Percentiles rank a stretch among this genome's conserved stretches.
phyloP scores from a whole-genome alignment of 169 alveolate genomes.

The Plasmodium sp. region DNA sequence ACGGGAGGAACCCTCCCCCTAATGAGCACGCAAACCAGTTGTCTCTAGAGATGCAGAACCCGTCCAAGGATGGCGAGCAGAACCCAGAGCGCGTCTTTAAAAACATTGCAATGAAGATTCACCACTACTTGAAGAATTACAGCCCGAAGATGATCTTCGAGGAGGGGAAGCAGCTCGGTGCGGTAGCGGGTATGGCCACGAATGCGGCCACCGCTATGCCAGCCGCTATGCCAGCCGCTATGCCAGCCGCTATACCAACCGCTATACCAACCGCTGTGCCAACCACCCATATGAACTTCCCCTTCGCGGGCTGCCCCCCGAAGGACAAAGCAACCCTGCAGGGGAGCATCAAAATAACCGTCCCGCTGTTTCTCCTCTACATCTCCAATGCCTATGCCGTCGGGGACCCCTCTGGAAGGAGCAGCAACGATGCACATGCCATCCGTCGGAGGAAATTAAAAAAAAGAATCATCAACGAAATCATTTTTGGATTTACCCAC shows the following conservation, averaged over 20 bases:
- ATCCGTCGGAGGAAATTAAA: not conserved
- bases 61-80: not conserved
- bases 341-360: not conserved
- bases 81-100: not conserved
- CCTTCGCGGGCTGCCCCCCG: not conserved
- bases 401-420: not conserved
- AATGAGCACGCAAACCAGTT: not conserved
- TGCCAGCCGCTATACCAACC: not conserved
- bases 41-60: not conserved
- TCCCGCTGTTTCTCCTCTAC: not conserved
- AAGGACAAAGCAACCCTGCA: not conserved
- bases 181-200: not conserved
- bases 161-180: not conserved
- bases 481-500: not conserved
- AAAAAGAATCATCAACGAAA: slow-evolving; percentile 11
- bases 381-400: not conserved
- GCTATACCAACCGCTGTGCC: not conserved
- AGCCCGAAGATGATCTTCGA: not conserved
- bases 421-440: not conserved
- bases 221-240: not conserved
- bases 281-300: not conserved
- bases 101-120: slow-evolving; percentile 14
- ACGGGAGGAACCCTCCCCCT: not conserved
- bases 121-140: slow-evolving; percentile 5
- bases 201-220: not conserved